Evolutionary conservation across 441 rosid species (phyloP).

Genomic region (Aleurites moluccanus): DNA sequence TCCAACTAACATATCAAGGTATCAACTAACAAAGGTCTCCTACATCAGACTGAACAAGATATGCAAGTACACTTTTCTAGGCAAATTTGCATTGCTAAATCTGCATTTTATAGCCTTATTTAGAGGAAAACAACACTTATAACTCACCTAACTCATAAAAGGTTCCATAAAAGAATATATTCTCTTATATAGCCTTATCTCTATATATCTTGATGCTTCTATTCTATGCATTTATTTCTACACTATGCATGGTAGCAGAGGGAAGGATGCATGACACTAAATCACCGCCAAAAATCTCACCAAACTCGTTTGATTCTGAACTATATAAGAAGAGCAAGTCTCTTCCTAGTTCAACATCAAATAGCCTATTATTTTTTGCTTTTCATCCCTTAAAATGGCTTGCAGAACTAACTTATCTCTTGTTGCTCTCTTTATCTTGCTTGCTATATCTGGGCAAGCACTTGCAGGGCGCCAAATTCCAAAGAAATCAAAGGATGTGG

Average conservation of each 20-base stretch:
- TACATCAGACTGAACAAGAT: background rate
- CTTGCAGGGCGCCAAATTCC: constrained; percentile 45
- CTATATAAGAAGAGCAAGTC: constrained; percentile 31
- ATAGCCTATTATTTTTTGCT: constrained; percentile 6
- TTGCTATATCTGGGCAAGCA: constrained; percentile 42
- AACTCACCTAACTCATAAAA: background rate
- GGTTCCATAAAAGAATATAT: background rate
- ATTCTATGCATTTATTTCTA: constrained; percentile 3
- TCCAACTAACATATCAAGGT: constrained; percentile 2
- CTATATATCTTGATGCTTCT: background rate
- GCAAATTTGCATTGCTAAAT: background rate
- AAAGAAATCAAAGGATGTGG: constrained; percentile 27
- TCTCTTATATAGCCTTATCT: background rate
- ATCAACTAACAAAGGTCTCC: background rate
- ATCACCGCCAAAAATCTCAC: constrained; percentile 33
- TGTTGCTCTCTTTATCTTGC: constrained; percentile 34
- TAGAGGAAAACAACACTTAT: background rate
- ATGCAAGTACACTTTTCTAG: background rate
- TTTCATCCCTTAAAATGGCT: constrained; percentile 33
- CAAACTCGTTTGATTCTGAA: constrained; percentile 22
- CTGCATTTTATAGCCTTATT: background rate
- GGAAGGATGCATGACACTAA: constrained; percentile 17
- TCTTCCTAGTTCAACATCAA: constrained; percentile 23
- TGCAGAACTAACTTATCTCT: constrained; percentile 28
- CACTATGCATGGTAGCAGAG: background rate